A percentile compares a stretch with the other conserved stretches of the same genome.
phyloP scores from a whole-genome alignment of 306 rosid genomes.

The Lathyrus tuberosus region DNA sequence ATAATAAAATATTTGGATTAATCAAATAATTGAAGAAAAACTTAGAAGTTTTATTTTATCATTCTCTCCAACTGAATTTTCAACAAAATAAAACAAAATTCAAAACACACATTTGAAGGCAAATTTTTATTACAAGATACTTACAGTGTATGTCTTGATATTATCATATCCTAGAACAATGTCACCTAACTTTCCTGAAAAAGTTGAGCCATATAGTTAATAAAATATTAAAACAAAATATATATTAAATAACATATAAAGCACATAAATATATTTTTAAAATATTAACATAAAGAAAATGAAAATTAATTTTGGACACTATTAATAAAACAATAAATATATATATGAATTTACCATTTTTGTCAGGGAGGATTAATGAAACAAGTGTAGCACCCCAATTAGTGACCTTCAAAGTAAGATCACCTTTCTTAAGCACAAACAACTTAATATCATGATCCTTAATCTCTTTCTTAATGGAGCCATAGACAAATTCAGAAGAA shows the following conservation, averaged over 20 bases:
- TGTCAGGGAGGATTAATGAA: slow-evolving; percentile 45
- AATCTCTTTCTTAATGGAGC: slow-evolving; percentile 19
- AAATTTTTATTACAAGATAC: not conserved
- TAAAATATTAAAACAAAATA: not conserved
- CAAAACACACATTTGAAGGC: not conserved
- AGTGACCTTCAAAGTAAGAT: slow-evolving; percentile 42
- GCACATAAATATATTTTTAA: not conserved
- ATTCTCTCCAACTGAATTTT: not conserved
- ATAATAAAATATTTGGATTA: not conserved
- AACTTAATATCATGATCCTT: slow-evolving; percentile 20
- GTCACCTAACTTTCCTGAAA: slow-evolving; percentile 71
- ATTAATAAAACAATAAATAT: not conserved
- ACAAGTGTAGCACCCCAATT: slow-evolving; percentile 52
- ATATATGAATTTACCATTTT: slow-evolving; percentile 26
- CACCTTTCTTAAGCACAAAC: slow-evolving; percentile 49
- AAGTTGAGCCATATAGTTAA: slow-evolving; percentile 3
- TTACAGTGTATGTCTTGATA: slow-evolving; percentile 55
- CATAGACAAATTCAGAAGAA: slow-evolving; percentile 34
- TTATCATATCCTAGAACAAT: slow-evolving; percentile 78
- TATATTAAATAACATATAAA: not conserved
- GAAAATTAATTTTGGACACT: not conserved
- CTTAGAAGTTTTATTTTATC: not conserved
- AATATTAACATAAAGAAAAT: too few species aligned
- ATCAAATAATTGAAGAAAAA: not conserved
- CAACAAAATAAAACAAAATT: not conserved